Percentiles rank a stretch among this genome's conserved stretches.
Conservation (phyloP, 2,329 filamentous ascomycete genomes). For the Ascochyta pisi region DNA sequence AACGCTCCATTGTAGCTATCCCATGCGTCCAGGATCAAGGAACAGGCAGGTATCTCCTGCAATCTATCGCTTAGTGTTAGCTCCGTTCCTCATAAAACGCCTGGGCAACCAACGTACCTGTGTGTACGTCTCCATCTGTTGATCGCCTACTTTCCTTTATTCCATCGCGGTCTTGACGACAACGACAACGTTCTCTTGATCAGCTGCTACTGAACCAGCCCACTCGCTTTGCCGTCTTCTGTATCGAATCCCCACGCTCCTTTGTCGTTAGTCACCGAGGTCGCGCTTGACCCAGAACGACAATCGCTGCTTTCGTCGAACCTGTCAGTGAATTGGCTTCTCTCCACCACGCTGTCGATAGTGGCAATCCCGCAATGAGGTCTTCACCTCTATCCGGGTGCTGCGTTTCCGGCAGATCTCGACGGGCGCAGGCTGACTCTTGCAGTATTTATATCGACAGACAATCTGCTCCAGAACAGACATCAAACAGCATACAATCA, state of each 20-base stretch:
- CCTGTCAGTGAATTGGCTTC: slow-evolving; percentile 11
- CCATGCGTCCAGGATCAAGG: neutral
- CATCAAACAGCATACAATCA: slow-evolving; percentile 4
- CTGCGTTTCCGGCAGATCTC: slow-evolving; percentile 15
- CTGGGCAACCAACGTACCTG: slow-evolving; percentile 6
- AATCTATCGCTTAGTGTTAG: slow-evolving; percentile 8
- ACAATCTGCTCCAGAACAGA: neutral
- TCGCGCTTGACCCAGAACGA: slow-evolving; percentile 8
- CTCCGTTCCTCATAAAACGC: slow-evolving; percentile 9
- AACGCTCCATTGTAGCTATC: neutral
- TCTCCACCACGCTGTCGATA: slow-evolving; percentile 2
- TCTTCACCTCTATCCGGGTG: slow-evolving; percentile 4
- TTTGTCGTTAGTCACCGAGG: slow-evolving; percentile 16
- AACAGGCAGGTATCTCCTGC: neutral
- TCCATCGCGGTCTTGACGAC: slow-evolving; percentile 9
- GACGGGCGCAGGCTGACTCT: neutral
- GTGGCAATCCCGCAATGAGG: slow-evolving; percentile 4
- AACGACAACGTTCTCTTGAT: slow-evolving; percentile 4
- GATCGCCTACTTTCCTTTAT: neutral
- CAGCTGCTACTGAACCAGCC: neutral
- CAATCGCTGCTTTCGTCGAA: slow-evolving; percentile 17
- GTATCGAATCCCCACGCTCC: neutral
- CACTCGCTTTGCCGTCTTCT: neutral
- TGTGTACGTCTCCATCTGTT: neutral
- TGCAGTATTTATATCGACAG: slow-evolving; percentile 15